phyloP scores from a whole-genome alignment of 805 yeast species.

The Candida morakotiae region DNA sequence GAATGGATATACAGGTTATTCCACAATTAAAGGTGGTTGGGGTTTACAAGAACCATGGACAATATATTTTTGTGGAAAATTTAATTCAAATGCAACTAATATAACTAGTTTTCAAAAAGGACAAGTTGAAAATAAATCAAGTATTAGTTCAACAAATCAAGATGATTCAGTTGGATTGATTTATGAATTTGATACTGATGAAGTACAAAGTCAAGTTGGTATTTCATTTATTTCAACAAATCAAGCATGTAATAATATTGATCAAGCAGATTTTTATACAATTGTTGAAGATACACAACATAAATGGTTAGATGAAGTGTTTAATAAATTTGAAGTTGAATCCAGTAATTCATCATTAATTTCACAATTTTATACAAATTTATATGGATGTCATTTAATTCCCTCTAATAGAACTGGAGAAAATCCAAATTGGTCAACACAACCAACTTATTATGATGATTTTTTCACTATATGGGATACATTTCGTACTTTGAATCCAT shows the following conservation, averaged over 20 bases:
- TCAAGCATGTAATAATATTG: slow-evolving; percentile 24
- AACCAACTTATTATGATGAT: slow-evolving; percentile 26
- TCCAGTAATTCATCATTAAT: slow-evolving; percentile 11
- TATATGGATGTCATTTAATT: slow-evolving; percentile 26
- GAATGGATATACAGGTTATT: slow-evolving; percentile 20
- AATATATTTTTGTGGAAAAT: slow-evolving; percentile 25
- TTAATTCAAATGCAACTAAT: slow-evolving; percentile 14
- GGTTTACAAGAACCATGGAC: slow-evolving; percentile 24
- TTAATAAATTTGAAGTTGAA: slow-evolving; percentile 17
- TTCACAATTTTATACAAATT: slow-evolving; percentile 16
- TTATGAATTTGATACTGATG: slow-evolving; percentile 15
- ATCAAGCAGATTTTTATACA: slow-evolving; percentile 14
- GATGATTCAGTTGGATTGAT: slow-evolving; percentile 20
- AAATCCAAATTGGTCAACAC: slow-evolving; percentile 20
- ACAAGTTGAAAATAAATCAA: background rate
- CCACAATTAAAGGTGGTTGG: slow-evolving; percentile 28
- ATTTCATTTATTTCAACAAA: slow-evolving; percentile 24
- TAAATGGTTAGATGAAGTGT: slow-evolving; percentile 20
- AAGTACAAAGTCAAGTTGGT: slow-evolving; percentile 19
- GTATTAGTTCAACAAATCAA: slow-evolving; percentile 7
- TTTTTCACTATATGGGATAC: slow-evolving; percentile 38
- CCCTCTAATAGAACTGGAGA: slow-evolving; percentile 32
- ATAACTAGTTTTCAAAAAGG: slow-evolving; percentile 12
- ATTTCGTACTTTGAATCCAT: slow-evolving; percentile 30
- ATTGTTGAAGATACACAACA: slow-evolving; percentile 13